Conservation (phyloP, 2,329 filamentous ascomycete species). For the Chaetomiaceae sp. region DNA sequence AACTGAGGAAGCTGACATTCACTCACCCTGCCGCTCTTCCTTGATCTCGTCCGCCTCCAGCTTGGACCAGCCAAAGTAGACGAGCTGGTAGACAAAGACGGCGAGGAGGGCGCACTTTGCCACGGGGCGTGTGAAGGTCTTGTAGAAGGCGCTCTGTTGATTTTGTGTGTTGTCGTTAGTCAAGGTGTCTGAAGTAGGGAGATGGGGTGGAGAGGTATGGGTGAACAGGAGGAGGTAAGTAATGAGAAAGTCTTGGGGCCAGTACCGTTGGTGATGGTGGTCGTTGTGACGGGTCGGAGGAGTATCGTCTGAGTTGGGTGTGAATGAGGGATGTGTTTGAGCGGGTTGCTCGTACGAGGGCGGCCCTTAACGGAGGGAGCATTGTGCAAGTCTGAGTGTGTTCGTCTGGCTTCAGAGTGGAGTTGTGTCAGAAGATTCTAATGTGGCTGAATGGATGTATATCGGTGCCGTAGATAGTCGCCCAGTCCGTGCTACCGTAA, state of each 20-base stretch:
- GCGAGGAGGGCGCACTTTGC: slow-evolving; percentile 71
- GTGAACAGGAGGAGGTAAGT: too few species aligned
- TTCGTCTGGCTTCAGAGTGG: too few species aligned
- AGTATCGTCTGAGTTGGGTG: slow-evolving; percentile 18
- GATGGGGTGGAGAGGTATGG: neutral
- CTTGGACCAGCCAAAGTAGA: slow-evolving; percentile 70
- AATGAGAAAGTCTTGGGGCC: neutral
- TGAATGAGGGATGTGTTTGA: neutral
- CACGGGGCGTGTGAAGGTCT: slow-evolving; percentile 67
- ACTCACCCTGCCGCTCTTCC: slow-evolving; percentile 52
- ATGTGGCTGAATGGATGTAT: too few species aligned
- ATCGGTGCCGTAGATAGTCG: too few species aligned
- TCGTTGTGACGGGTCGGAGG: neutral
- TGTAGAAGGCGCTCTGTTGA: slow-evolving; percentile 63
- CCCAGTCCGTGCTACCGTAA: too few species aligned
- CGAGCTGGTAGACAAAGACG: slow-evolving; percentile 72
- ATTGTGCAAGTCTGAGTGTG: neutral
- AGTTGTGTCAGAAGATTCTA: too few species aligned
- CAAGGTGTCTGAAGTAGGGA: neutral
- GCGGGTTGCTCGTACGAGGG: slow-evolving; percentile 11
- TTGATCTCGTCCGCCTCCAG: slow-evolving; percentile 68
- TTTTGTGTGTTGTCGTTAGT: neutral
- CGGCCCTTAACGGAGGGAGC: neutral
- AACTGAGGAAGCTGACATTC: neutral
- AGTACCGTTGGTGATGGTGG: slow-evolving; percentile 17